Base-by-base conservation (phyloP, 108 stramenopile genomes). In the Nitzschia sp. region DNA sequence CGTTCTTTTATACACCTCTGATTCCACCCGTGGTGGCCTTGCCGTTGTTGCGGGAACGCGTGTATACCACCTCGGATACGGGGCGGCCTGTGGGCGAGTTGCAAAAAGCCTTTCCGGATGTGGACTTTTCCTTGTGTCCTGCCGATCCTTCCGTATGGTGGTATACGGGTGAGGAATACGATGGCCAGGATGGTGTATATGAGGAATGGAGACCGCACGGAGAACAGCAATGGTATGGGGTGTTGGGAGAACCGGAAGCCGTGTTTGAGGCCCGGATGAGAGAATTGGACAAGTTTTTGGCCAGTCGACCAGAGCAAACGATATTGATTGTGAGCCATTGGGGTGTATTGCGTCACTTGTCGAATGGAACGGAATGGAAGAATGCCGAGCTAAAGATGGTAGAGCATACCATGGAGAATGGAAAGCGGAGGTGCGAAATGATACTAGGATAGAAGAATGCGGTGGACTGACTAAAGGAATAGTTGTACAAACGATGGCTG, bases 271-370 rank as follows among this genome's bases (percentile, higher is more conserved):
- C 29, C 20, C 75, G 80, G 7, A 67, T 80, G 66, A 26, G 68
- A 53, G 48, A 53, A 43, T 65, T 80, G 43, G 60, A 72, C 19
- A 42, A 67, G 21, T 80, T 75, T 75, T 46, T 80, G 12, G 41
- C 34, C 0, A 34, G 39, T 37, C 65, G 80, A 44, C 61, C 53
- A 6, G 80, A 80, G 52, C 52, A 57, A n/a, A 72, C 46, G 7
- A 72, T 80, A 39, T 34, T 72, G 51, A 39, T 80, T 15, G 76
- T 80, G n/a, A 52, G 75, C 1, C 80, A 80, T 46, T 80, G 80
- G 80, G 80, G 66, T 7, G 75, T 80, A 0, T 40, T 80, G 15
- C 64, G 65, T 20, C 55, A 72, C 46, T 59, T 80, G 34, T 39
- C 65, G 8, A 51, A 54, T 54, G 61, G 65, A 58, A 54, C 51